phyloP scores from a whole-genome alignment of 2,329 filamentous ascomycete species.

The Pseudocercospora macadamiae region DNA sequence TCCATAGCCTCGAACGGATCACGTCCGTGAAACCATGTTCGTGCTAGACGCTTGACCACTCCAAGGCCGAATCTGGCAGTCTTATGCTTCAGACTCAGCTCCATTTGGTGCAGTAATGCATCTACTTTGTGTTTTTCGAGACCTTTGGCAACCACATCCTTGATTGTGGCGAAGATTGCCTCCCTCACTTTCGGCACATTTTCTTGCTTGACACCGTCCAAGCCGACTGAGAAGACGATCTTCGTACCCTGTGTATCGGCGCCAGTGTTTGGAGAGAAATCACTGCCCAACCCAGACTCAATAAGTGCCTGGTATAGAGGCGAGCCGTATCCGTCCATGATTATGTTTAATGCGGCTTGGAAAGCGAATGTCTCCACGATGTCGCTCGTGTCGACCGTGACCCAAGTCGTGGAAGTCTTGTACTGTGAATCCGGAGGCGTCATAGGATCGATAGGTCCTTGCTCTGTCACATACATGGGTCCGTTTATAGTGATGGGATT shows the following conservation, averaged over 20 bases:
- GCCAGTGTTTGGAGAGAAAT: constrained; percentile 93
- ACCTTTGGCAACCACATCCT: constrained; percentile 70
- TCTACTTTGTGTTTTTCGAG: constrained; percentile 91
- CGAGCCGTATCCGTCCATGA: constrained; percentile 94
- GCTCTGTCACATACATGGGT: constrained; percentile 69
- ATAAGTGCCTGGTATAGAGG: constrained; percentile 88
- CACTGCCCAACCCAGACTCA: constrained; percentile 85
- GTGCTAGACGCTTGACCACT: constrained; percentile 83
- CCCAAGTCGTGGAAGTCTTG: constrained; percentile 94
- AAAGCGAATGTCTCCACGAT: constrained; percentile 87
- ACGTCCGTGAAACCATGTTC: constrained; percentile 92
- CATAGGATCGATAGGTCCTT: constrained; percentile 83
- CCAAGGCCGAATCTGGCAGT: constrained; percentile 93
- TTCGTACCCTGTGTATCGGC: constrained; percentile 76
- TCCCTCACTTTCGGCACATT: constrained; percentile 77
- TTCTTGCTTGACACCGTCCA: constrained; percentile 83
- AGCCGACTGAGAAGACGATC: constrained; percentile 86
- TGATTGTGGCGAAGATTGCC: constrained; percentile 72
- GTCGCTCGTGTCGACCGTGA: constrained; percentile 80
- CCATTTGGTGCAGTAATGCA: constrained; percentile 89
- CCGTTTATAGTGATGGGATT: constrained; percentile 73
- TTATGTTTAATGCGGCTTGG: constrained; percentile 75
- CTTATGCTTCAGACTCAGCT: constrained; percentile 93
- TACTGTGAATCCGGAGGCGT: constrained; percentile 83
- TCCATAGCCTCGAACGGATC: constrained; percentile 89